phyloP scores from a whole-genome alignment of 192 early-diverging fungal species.

The Physocladia obscura region DNA sequence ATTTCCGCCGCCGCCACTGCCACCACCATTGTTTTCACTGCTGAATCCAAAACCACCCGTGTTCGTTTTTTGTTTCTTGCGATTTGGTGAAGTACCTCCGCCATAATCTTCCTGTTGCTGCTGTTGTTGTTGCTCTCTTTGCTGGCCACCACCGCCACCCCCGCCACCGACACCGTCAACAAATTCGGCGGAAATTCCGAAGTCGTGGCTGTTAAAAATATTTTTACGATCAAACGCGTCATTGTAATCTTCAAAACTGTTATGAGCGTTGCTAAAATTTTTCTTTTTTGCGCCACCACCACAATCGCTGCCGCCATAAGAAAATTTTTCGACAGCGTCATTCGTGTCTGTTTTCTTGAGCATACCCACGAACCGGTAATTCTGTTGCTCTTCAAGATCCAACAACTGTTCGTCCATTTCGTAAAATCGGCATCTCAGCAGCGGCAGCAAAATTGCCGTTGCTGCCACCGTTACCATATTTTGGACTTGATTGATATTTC shows the following conservation, averaged over 20 bases:
- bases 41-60: no score
- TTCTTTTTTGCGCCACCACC: neutral
- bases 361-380: neutral
- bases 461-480: no score
- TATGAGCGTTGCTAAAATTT: neutral
- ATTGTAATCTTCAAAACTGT: neutral
- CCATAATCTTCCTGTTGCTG: no score
- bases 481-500: no score
- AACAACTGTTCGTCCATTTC: neutral
- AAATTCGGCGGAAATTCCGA: neutral
- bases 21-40: neutral
- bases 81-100: no score
- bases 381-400: neutral
- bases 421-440: neutral
- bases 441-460: neutral
- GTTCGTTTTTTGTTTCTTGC: no score
- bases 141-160: no score
- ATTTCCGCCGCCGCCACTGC: neutral
- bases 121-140: no score
- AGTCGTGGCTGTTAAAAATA: neutral
- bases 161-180: no score
- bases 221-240: neutral
- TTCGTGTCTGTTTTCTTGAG: neutral
- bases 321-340: neutral
- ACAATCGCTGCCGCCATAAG: neutral